These are phyloP conservation scores for Oryza meyeriana DNA, from an alignment of 176 grass and related monocot species.

Conservation along the genomic window DNA sequence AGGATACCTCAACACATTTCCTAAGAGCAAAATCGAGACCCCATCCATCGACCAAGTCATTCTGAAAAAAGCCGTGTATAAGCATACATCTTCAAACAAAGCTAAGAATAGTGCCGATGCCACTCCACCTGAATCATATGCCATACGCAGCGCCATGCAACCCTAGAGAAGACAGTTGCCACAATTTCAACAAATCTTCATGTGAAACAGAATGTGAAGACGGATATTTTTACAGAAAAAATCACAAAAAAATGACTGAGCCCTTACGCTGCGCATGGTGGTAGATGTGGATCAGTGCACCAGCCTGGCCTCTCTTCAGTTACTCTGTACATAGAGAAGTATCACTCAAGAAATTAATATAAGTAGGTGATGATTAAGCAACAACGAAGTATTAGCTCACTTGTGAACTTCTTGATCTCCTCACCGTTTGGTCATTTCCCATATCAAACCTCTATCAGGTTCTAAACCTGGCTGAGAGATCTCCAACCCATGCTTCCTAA, in stretches of 20 bases:
- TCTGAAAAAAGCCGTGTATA: constrained; percentile 43
- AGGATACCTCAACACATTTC: constrained; percentile 90
- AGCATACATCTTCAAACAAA: constrained; percentile 30
- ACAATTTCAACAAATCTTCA: constrained; percentile 88
- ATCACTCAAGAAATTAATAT: constrained; percentile 8
- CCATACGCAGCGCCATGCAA: constrained; percentile 89
- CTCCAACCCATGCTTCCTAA: constrained; percentile 95
- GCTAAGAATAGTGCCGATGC: background rate
- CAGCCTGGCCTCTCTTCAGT: constrained; percentile 92
- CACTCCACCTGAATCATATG: constrained; percentile 86
- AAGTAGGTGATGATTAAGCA: constrained; percentile 3
- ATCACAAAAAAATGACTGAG: background rate
- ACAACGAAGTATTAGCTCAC: constrained; percentile 44
- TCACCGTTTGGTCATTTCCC: constrained; percentile 96
- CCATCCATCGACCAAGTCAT: constrained; percentile 92
- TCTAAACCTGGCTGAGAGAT: constrained; percentile 97
- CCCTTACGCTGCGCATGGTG: constrained; percentile 91
- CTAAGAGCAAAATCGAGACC: constrained; percentile 89
- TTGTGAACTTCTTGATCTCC: constrained; percentile 87
- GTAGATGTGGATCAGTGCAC: constrained; percentile 86
- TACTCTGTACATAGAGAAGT: constrained; percentile 56
- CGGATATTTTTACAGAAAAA: constrained; percentile 14
- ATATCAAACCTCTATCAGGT: constrained; percentile 86
- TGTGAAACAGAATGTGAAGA: constrained; percentile 2
- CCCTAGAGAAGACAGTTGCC: constrained; percentile 84